phyloP scores from a whole-genome alignment of 495 filamentous ascomycete species.

The Penicillium lagena region DNA sequence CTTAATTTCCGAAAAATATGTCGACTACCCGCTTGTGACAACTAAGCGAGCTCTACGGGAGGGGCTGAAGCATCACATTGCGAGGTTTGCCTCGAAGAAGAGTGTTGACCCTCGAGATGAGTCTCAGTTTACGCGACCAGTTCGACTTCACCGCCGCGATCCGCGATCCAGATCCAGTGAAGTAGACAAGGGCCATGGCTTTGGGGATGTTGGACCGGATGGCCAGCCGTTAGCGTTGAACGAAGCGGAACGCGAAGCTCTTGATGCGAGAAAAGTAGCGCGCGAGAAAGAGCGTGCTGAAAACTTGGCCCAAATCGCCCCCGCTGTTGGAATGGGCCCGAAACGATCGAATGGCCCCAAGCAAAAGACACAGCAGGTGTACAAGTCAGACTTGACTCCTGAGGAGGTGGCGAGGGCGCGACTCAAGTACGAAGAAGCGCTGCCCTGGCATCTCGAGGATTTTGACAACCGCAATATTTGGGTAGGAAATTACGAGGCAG shows the following conservation, averaged over 20 bases:
- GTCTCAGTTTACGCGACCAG: conserved; percentile 77
- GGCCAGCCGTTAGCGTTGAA: conserved; percentile 43
- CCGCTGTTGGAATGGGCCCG: conserved; percentile 49
- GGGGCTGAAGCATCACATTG: conserved; percentile 79
- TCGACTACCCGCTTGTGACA: conserved; percentile 68
- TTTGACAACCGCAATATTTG: conserved; percentile 89
- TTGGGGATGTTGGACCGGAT: conserved; percentile 4
- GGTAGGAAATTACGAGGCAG: conserved; percentile 84
- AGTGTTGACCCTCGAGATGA: conserved; percentile 67
- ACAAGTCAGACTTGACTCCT: conserved; percentile 76
- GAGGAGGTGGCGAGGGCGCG: conserved; percentile 71
- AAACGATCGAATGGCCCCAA: conserved; percentile 55
- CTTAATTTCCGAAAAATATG: conserved; percentile 40
- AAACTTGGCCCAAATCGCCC: conserved; percentile 84
- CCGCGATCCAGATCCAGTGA: conserved; percentile 60
- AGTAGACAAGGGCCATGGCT: conserved; percentile 38
- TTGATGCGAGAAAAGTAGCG: conserved; percentile 64
- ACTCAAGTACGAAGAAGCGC: conserved; percentile 86
- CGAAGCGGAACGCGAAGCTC: conserved; percentile 63
- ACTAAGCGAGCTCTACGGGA: conserved; percentile 76
- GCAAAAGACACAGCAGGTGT: conserved; percentile 61
- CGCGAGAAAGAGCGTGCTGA: conserved; percentile 75
- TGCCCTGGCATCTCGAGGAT: conserved; percentile 96
- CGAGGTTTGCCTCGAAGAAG: conserved; percentile 62
- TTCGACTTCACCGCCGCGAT: conserved; percentile 82